phyloP scores from a whole-genome alignment of 2,329 filamentous ascomycete species.

The Hypoxylon sp. region DNA sequence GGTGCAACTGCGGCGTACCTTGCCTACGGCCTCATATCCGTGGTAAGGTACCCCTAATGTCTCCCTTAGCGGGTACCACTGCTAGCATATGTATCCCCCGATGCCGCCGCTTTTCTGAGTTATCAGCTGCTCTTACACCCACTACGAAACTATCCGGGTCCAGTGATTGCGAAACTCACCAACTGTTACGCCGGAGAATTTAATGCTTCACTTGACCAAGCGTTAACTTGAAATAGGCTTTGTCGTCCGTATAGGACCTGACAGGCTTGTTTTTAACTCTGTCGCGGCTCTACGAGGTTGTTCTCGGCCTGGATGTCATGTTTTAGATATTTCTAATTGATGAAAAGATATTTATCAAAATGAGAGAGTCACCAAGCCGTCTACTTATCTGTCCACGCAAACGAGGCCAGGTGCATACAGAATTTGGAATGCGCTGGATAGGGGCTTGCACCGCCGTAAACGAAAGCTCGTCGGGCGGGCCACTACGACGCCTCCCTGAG shows the following conservation, averaged over 20 bases:
- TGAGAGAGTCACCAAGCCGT: conserved; percentile 37
- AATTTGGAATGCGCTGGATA: conserved; percentile 31
- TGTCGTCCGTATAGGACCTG: conserved; percentile 37
- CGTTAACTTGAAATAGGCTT: conserved; percentile 21
- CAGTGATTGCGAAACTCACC: conserved; percentile 18
- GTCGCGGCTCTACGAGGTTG: conserved; percentile 32
- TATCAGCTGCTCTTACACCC: conserved; percentile 26
- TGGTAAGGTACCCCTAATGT: background rate
- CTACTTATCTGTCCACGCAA: conserved; percentile 23
- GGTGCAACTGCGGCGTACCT: background rate
- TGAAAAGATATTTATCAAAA: conserved; percentile 37
- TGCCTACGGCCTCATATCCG: conserved; percentile 7
- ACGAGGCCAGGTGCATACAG: conserved; percentile 8
- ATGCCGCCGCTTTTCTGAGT: conserved; percentile 3
- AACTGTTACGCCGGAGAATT: conserved; percentile 11
- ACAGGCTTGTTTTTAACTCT: conserved; percentile 44
- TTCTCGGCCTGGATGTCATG: too few species aligned
- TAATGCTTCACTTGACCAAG: background rate
- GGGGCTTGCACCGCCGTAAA: conserved; percentile 32
- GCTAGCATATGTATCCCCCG: background rate
- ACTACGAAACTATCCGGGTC: conserved; percentile 20
- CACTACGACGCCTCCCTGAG: conserved; percentile 33
- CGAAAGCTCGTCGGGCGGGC: conserved; percentile 38
- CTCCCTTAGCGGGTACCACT: background rate
- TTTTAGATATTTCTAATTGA: background rate